Evolutionary conservation across 164 flowering plant species (phyloP).

Genomic region (Aristolochia contorta): DNA sequence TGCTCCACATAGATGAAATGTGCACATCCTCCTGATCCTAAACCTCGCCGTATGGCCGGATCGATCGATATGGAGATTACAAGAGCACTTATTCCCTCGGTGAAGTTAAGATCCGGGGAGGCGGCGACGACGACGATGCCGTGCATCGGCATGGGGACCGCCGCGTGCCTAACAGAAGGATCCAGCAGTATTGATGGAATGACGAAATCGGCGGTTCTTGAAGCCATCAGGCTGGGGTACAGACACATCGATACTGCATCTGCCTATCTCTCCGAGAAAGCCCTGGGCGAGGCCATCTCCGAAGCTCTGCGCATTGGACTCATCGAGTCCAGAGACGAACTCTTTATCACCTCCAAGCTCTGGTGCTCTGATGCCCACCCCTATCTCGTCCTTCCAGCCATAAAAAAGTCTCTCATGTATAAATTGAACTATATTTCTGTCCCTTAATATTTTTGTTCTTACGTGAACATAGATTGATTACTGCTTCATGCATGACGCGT

Average conservation of each 20-base stretch:
- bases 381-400: slow-evolving; percentile 15
- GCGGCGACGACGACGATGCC: slow-evolving; percentile 9
- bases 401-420: slow-evolving; percentile 3
- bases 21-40: too few relatives aligned
- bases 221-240: slow-evolving; percentile 17
- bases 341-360: slow-evolving; percentile 21
- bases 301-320: slow-evolving; percentile 11
- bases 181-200: not conserved
- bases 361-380: slow-evolving; percentile 13
- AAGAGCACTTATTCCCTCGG: not conserved
- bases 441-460: not conserved
- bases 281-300: slow-evolving; percentile 13
- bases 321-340: slow-evolving; percentile 8
- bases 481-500: too few relatives aligned
- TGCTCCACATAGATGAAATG: too few relatives aligned
- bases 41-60: too few relatives aligned
- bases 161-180: not conserved
- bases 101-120: slow-evolving; percentile 1
- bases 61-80: too few relatives aligned
- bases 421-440: too few relatives aligned
- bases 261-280: slow-evolving; percentile 10
- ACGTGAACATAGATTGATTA: too few relatives aligned
- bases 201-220: slow-evolving; percentile 3
- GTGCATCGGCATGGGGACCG: slow-evolving; percentile 15
- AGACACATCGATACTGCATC: slow-evolving; percentile 19